These are phyloP conservation scores for Cyanodermella asteris DNA, from an alignment of 2,329 filamentous ascomycete genomes.

Conservation along the genomic window DNA sequence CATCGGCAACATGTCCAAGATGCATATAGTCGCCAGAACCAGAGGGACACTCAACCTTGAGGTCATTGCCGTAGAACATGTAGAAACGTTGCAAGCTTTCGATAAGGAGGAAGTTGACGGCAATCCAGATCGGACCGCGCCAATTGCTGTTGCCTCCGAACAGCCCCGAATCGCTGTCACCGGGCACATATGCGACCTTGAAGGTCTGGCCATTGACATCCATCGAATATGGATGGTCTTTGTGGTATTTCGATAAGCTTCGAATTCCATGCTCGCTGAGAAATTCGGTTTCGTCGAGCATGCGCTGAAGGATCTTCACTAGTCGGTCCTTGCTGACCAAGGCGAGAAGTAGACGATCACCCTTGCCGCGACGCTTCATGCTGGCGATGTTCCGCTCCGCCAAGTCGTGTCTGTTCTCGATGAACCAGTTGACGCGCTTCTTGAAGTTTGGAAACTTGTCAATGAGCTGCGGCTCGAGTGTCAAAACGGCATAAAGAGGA, in stretches of 20 bases:
- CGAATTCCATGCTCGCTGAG: constrained; percentile 76
- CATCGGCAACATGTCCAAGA: constrained; percentile 79
- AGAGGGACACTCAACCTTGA: constrained; percentile 83
- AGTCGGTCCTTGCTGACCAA: constrained; percentile 87
- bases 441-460: constrained; percentile 85
- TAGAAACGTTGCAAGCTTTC: constrained; percentile 90
- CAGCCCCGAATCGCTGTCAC: constrained; percentile 86
- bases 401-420: constrained; percentile 65
- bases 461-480: constrained; percentile 80
- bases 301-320: constrained; percentile 67
- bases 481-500: constrained; percentile 76
- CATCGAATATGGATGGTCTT: constrained; percentile 81
- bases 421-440: constrained; percentile 82
- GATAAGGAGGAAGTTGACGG: constrained; percentile 84
- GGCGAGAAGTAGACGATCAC: constrained; percentile 65
- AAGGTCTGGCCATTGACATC: constrained; percentile 83
- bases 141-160: constrained; percentile 98
- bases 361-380: constrained; percentile 76
- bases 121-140: constrained; percentile 89
- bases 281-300: constrained; percentile 90
- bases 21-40: constrained; percentile 92
- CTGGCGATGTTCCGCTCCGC: constrained; percentile 88
- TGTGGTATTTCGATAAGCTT: constrained; percentile 78
- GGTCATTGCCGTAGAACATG: constrained; percentile 77
- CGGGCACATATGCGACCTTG: constrained; percentile 70